Conservation (phyloP, 441 rosid species). For the Erysimum pusillum region DNA sequence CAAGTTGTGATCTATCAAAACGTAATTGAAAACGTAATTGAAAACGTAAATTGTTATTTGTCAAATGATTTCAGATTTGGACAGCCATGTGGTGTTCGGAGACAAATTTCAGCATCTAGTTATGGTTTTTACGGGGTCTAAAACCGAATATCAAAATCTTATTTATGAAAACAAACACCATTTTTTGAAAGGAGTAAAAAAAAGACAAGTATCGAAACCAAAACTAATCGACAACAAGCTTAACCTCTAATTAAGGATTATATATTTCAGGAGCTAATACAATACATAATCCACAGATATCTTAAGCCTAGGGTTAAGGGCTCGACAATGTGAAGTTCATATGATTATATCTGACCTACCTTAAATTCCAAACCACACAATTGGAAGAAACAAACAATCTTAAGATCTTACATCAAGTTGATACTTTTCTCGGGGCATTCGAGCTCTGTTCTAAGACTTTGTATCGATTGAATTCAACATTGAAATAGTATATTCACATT, state of each 20-base stretch:
- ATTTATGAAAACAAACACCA: background rate
- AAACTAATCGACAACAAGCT: background rate
- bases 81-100: background rate
- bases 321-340: conserved; percentile 10
- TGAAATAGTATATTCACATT: conserved; percentile 34
- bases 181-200: background rate
- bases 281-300: background rate
- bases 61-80: background rate
- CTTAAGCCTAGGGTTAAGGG: conserved; percentile 23
- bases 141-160: background rate
- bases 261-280: background rate
- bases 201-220: background rate
- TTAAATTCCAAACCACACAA: conserved; percentile 23
- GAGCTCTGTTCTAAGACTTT: conserved; percentile 11
- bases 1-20: conserved; percentile 8
- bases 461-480: conserved; percentile 21
- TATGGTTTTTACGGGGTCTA: background rate
- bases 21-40: background rate
- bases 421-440: conserved; percentile 6
- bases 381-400: background rate
- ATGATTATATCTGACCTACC: conserved; percentile 30
- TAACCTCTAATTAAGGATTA: background rate
- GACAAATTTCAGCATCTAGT: background rate
- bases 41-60: background rate
- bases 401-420: background rate